Percentiles rank a stretch among this genome's conserved stretches.
Conservation (phyloP, 164 flowering plant genomes). For the Buxus sempervirens region DNA sequence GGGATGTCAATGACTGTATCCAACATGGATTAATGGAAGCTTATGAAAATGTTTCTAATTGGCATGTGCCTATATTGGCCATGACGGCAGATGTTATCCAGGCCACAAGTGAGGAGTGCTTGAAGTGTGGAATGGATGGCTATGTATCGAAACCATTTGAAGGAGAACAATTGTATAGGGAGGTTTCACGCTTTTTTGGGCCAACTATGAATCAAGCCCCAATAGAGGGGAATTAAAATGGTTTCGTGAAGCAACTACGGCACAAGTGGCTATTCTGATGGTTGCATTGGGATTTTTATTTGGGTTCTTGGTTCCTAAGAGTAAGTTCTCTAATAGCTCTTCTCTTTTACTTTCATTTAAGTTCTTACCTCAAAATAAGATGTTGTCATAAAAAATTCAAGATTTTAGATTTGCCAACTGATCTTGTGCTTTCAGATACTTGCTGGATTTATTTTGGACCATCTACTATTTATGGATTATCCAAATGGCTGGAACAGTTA, state of each 20-base stretch:
- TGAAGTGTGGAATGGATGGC: slow-evolving; percentile 90
- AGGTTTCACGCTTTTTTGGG: slow-evolving; percentile 70
- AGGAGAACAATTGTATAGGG: slow-evolving; percentile 75
- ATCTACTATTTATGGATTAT: no score
- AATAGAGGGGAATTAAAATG: slow-evolving; percentile 15
- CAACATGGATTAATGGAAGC: slow-evolving; percentile 44
- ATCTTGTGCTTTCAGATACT: no score
- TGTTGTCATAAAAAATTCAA: background rate
- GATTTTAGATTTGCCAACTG: no score
- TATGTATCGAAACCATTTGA: slow-evolving; percentile 97
- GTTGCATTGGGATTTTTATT: slow-evolving; percentile 16
- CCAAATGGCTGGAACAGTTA: no score
- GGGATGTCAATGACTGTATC: slow-evolving; percentile 32
- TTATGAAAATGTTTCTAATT: slow-evolving; percentile 32
- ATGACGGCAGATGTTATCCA: slow-evolving; percentile 99
- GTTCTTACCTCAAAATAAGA: slow-evolving; percentile 1
- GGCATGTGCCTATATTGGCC: slow-evolving; percentile 93
- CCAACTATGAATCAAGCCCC: slow-evolving; percentile 18
- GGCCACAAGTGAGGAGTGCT: slow-evolving; percentile 80
- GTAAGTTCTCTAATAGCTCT: slow-evolving; percentile 13
- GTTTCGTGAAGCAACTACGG: slow-evolving; percentile 18
- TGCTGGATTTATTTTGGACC: no score
- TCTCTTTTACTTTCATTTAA: background rate
- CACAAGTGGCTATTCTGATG: slow-evolving; percentile 14
- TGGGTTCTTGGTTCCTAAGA: slow-evolving; percentile 7